Conservation (phyloP, 768 basidiomycete species). For the Macrocybe gigantea region DNA sequence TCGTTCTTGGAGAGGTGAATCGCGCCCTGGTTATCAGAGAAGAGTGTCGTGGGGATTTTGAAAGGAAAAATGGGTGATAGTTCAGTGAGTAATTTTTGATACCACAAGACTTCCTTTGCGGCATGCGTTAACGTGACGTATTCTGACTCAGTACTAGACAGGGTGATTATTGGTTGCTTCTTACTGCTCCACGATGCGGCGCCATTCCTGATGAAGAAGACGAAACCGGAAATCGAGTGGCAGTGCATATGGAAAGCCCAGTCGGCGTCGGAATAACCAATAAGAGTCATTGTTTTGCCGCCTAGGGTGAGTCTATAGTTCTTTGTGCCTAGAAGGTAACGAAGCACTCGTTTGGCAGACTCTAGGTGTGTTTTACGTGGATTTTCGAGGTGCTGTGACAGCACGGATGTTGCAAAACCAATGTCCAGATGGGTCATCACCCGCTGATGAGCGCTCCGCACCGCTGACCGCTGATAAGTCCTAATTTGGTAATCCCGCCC, state of each 20-base stretch:
- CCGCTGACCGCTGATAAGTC: too few relatives aligned
- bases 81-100: slow-evolving; percentile 14
- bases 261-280: slow-evolving; percentile 17
- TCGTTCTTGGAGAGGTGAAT: slow-evolving; percentile 4
- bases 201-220: slow-evolving; percentile 19
- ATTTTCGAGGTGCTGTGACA: slow-evolving; percentile 5
- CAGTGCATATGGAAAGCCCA: slow-evolving; percentile 12
- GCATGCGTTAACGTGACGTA: slow-evolving; percentile 11
- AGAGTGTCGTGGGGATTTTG: slow-evolving; percentile 7
- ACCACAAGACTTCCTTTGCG: slow-evolving; percentile 11
- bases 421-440: slow-evolving; percentile 7
- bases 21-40: slow-evolving; percentile 4
- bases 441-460: too few relatives aligned
- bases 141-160: slow-evolving; percentile 18
- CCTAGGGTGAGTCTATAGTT: slow-evolving; percentile 18
- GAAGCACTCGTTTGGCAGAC: slow-evolving; percentile 29
- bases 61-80: slow-evolving; percentile 22
- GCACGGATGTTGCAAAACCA: slow-evolving; percentile 4
- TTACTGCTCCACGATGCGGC: slow-evolving; percentile 27
- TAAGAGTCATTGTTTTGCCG: slow-evolving; percentile 9
- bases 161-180: slow-evolving; percentile 21
- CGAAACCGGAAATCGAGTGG: slow-evolving; percentile 26
- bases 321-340: slow-evolving; percentile 29
- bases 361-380: slow-evolving; percentile 23
- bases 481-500: too few relatives aligned